Evolutionary conservation across 768 basidiomycete genomes (phyloP), one percentile per base, ranked within the genome.

Genomic region (Cystofilobasidium bisporidii): DNA sequence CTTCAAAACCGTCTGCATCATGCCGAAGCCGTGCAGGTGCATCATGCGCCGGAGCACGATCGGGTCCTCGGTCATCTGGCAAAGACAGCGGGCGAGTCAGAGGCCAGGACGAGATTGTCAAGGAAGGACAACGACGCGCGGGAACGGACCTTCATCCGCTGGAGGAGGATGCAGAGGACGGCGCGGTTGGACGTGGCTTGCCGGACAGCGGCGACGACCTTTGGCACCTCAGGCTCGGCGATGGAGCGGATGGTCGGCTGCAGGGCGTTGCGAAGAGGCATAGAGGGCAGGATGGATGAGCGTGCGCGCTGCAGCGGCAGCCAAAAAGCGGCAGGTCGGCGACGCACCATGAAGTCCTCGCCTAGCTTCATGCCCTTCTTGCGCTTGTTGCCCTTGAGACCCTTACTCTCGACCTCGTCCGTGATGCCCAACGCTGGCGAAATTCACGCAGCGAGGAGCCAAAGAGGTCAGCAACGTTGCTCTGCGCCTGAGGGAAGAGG

Each of bases 361-460:
- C 93, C 94, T 32, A 96, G 83, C 76, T 94, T 91, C 82, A 86
- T 89, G 59, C 89, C 82, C 76, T 86, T 94, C 82, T 85, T 92
- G 82, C 86, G 93, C 76, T 86, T 93, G 64, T 72, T 83, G 2
- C 93, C 93, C 78, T 94, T 94, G 67, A 93, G 82, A 28, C 85
- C 88, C 45, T 86, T 80, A 55, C 83, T 76, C 73, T 92, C 91
- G 20, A 88, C 87, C 72, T 94, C 93, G 53, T 96, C 94, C 11
- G 87, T 82, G 69, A 98, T 96, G 75, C 94, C 94, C 63, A 98
- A 84, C 30, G 94, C 91, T 92, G 70, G n/a, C n/a, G n/a, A n/a
- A n/a, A n/a, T n/a, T n/a, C n/a, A n/a, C n/a, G n/a, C n/a, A n/a
- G n/a, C n/a, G n/a, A n/a, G n/a, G n/a, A n/a, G n/a, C 2, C 70